phyloP scores from a whole-genome alignment of 805 yeast genomes.

The Saccharomyces mikatae region DNA sequence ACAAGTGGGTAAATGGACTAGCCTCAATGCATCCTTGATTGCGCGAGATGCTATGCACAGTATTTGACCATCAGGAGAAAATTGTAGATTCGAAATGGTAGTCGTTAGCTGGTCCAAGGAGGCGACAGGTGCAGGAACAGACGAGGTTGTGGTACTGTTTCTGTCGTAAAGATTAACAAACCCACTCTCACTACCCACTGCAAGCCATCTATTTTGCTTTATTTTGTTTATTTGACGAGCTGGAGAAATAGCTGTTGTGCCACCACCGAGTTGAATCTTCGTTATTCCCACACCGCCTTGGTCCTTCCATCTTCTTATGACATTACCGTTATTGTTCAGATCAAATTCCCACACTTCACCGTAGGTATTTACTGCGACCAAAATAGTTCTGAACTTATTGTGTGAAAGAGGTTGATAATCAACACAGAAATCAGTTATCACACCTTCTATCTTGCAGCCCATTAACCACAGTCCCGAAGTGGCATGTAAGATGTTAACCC shows the following conservation, averaged over 20 bases:
- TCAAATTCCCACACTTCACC: conserved; percentile 92
- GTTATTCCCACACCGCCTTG: conserved; percentile 82
- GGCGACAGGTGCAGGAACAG: conserved; percentile 44
- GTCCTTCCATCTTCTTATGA: conserved; percentile 71
- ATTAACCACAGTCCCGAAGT: conserved; percentile 76
- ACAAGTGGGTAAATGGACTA: conserved; percentile 83
- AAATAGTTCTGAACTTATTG: conserved; percentile 24
- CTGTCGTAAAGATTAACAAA: conserved; percentile 80
- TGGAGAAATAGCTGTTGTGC: conserved; percentile 26
- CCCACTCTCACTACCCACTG: conserved; percentile 84
- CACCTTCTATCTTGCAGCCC: conserved; percentile 86
- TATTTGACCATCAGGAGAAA: conserved; percentile 83
- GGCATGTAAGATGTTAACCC: conserved; percentile 77
- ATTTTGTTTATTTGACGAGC: conserved; percentile 11
- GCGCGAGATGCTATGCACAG: conserved; percentile 79
- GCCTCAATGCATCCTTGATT: conserved; percentile 73
- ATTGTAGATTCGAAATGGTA: conserved; percentile 61
- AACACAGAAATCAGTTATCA: conserved; percentile 59
- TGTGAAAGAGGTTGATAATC: conserved; percentile 27
- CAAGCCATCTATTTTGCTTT: conserved; percentile 60
- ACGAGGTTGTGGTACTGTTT: conserved; percentile 10
- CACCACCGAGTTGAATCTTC: conserved; percentile 62
- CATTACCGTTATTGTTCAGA: conserved; percentile 38
- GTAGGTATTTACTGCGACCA: conserved; percentile 58
- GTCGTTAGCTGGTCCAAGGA: conserved; percentile 75